Evolutionary conservation across 2,329 filamentous ascomycete species (phyloP), one percentile per base, ranked within the genome.

Genomic region (Colletotrichum cordylinicola): DNA sequence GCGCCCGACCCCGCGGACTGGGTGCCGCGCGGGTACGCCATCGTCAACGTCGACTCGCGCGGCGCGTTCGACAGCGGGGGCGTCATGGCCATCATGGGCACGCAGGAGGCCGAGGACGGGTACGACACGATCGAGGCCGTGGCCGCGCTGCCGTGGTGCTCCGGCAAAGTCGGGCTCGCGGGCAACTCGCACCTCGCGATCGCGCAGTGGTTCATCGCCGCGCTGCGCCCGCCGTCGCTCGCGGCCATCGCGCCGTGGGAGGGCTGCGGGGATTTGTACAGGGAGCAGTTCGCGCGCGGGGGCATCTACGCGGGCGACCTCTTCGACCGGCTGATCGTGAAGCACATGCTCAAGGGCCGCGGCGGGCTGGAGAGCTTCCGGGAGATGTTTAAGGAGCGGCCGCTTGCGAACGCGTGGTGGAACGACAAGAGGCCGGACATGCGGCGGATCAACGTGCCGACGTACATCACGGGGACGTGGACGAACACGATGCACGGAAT

Each of bases 161-260:
- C 69, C 39, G 81, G 81, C n/a, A 79, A 78, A 2, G 75, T 81
- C n/a, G 81, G 77, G 8, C 72, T 83, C 24, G 78, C 77, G 10
- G 81, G 81, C 0, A 82, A 81, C 61, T 82, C 80, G 5, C 80
- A 78, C 1, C 27, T 81, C 1, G 80, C 80, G 4, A 81, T 81
- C 0, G 76, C 77, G 67, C 80, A 81, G 74, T 81, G 78, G 78
- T 78, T 77, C 64, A 78, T 78, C 52, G 78, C 79, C 18, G 72
- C 78, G 9, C 70, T 74, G 37, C 75, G 68, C 0, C 78, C 78
- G 18, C 79, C 79, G 4, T 70, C 61, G 2, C 67, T 80, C 0
- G 76, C 75, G 15, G 78, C 78, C 52, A 80, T 80, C 15, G 78
- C 79, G 8, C 79, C 89, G 82, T 60, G 86, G 87, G 88, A 90